Evolutionary conservation across 2,329 filamentous ascomycete species (phyloP).

Genomic region (Penicillium olsonii): DNA sequence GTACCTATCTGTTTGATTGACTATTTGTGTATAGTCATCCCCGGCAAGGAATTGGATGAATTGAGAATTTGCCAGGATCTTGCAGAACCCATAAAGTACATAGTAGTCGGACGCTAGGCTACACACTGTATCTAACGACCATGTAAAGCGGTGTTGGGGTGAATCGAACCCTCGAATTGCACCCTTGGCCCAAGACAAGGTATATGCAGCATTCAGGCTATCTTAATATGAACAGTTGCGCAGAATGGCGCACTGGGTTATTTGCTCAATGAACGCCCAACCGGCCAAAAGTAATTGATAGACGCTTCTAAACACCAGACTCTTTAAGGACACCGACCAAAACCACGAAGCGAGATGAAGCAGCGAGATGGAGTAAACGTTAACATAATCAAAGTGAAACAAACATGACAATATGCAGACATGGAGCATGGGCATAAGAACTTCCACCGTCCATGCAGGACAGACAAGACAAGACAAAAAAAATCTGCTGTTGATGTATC

Average conservation of each 20-base stretch:
- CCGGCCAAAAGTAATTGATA: constrained; percentile 21
- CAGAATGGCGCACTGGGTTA: constrained; percentile 17
- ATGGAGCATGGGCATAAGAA: constrained; percentile 1
- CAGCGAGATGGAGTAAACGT: constrained; percentile 10
- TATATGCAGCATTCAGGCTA: constrained; percentile 9
- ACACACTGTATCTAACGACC: no score
- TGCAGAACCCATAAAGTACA: no score
- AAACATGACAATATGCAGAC: not conserved
- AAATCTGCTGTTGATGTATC: not conserved
- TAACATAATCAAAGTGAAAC: constrained; percentile 1
- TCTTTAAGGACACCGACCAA: constrained; percentile 15
- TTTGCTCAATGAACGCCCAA: constrained; percentile 30
- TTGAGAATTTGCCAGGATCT: not conserved
- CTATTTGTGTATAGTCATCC: constrained; percentile 14
- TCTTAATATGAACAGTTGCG: constrained; percentile 9
- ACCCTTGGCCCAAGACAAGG: not conserved
- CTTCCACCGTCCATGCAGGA: constrained; percentile 1
- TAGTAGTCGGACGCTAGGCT: no score
- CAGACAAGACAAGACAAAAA: not conserved
- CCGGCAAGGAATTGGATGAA: constrained; percentile 6
- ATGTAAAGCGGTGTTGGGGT: no score
- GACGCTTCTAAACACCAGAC: constrained; percentile 35
- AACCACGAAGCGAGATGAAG: constrained; percentile 11
- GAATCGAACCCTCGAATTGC: not conserved
- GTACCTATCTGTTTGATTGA: constrained; percentile 8